Conservation (phyloP, 2,329 filamentous ascomycete genomes). For the Boeremia exigua region DNA sequence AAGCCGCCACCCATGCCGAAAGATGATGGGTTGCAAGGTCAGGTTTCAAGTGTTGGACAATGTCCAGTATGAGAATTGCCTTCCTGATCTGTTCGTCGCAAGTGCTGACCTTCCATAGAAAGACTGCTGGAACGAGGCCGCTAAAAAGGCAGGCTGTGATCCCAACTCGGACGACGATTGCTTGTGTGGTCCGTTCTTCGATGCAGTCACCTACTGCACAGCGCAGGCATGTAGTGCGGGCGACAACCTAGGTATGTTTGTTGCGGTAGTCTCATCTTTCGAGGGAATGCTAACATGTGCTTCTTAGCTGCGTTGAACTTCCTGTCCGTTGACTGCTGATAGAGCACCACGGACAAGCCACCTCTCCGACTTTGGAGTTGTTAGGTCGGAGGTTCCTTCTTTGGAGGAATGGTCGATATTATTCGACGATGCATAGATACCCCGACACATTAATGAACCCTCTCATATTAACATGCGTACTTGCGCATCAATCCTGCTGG, state of each 20-base stretch:
- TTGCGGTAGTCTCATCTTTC: background rate
- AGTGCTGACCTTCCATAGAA: conserved; percentile 24
- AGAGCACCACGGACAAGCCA: background rate
- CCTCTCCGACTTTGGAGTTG: background rate
- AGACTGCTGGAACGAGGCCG: conserved; percentile 45
- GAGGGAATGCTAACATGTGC: background rate
- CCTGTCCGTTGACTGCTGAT: conserved; percentile 14
- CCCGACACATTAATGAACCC: conserved; percentile 10
- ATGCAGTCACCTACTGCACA: conserved; percentile 38
- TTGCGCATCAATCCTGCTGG: background rate
- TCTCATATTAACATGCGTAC: background rate
- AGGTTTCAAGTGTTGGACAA: conserved; percentile 26
- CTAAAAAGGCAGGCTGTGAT: conserved; percentile 35
- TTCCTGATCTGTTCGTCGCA: background rate
- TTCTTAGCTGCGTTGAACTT: conserved; percentile 16
- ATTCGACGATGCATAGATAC: conserved; percentile 13
- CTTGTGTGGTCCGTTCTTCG: conserved; percentile 43
- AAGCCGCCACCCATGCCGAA: background rate
- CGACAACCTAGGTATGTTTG: conserved; percentile 43
- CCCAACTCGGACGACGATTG: conserved; percentile 40
- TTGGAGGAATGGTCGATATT: background rate
- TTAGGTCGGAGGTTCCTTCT: background rate
- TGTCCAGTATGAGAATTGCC: conserved; percentile 32
- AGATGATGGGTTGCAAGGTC: conserved; percentile 11
- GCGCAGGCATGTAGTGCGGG: conserved; percentile 34